These are phyloP conservation scores for Aegilops umbellulata DNA, from an alignment of 176 grass and related monocot species.

Conservation along the genomic window DNA sequence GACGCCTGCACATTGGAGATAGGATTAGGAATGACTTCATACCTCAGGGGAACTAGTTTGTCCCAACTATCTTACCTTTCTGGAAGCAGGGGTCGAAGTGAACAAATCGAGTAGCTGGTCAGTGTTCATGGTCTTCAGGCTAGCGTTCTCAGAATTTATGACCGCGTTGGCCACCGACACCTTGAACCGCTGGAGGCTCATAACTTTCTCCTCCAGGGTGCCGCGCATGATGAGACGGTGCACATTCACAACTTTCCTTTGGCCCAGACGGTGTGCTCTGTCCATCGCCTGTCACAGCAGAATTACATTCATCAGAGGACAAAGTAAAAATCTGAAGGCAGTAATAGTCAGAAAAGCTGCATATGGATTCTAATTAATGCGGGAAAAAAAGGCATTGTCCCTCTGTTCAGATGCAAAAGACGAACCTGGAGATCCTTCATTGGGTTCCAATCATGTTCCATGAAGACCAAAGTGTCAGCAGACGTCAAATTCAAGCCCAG, in stretches of 20 bases:
- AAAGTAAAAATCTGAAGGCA: background rate
- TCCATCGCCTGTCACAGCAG: constrained; percentile 81
- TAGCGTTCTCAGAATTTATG: constrained; percentile 90
- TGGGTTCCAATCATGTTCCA: constrained; percentile 99
- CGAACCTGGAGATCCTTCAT: constrained; percentile 98
- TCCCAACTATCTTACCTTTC: constrained; percentile 58
- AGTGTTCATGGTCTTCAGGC: constrained; percentile 94
- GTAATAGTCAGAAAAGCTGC: background rate
- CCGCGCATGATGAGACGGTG: constrained; percentile 96
- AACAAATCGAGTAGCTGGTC: constrained; percentile 95
- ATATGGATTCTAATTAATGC: background rate
- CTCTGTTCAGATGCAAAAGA: constrained; percentile 10
- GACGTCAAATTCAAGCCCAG: constrained; percentile 99
- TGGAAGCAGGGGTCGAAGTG: constrained; percentile 69
- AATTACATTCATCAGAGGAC: background rate
- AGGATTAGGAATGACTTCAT: background rate
- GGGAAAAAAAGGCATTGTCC: background rate
- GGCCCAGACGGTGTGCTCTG: constrained; percentile 92
- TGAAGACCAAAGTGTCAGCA: constrained; percentile 95
- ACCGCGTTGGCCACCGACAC: constrained; percentile 90
- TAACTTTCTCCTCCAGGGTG: constrained; percentile 97
- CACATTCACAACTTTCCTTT: constrained; percentile 93
- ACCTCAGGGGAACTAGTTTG: background rate
- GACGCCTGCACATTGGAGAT: constrained; percentile 42
- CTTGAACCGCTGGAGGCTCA: constrained; percentile 98